These are phyloP conservation scores for Hippophae tibetana DNA, from an alignment of 306 rosid genomes.

Conservation along the genomic window DNA sequence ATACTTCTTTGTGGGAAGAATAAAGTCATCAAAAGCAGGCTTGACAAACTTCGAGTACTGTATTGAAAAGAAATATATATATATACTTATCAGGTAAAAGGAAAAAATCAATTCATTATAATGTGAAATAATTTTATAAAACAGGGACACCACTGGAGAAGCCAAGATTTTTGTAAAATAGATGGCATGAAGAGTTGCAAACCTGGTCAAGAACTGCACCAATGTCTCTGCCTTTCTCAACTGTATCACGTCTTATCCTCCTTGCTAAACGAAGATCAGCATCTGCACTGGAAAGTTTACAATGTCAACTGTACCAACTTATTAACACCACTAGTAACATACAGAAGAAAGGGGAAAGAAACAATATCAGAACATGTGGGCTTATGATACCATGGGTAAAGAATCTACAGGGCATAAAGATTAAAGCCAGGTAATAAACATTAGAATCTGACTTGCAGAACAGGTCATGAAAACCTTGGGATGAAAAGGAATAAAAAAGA, in stretches of 20 bases:
- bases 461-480: no score
- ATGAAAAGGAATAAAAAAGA: neutral
- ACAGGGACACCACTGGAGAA: no score
- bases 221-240: slow-evolving; percentile 73
- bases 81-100: no score
- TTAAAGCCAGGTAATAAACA: neutral
- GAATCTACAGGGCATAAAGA: neutral
- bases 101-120: no score
- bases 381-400: no score
- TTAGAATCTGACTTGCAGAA: no score
- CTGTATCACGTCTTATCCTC: slow-evolving; percentile 91
- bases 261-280: slow-evolving; percentile 99
- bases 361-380: neutral
- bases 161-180: neutral
- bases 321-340: slow-evolving; percentile 17
- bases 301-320: slow-evolving; percentile 56
- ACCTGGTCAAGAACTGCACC: slow-evolving; percentile 98
- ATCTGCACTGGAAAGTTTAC: slow-evolving; percentile 94
- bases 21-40: slow-evolving; percentile 98
- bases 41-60: slow-evolving; percentile 97
- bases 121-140: no score
- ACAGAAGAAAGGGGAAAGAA: neutral
- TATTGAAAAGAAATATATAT: slow-evolving; percentile 20
- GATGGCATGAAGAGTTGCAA: slow-evolving; percentile 17
- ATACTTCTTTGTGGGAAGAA: slow-evolving; percentile 96